Percentiles rank a stretch among this genome's conserved stretches.
phyloP scores from a whole-genome alignment of 2,329 filamentous ascomycete species.

The Xylariaceae sp. region DNA sequence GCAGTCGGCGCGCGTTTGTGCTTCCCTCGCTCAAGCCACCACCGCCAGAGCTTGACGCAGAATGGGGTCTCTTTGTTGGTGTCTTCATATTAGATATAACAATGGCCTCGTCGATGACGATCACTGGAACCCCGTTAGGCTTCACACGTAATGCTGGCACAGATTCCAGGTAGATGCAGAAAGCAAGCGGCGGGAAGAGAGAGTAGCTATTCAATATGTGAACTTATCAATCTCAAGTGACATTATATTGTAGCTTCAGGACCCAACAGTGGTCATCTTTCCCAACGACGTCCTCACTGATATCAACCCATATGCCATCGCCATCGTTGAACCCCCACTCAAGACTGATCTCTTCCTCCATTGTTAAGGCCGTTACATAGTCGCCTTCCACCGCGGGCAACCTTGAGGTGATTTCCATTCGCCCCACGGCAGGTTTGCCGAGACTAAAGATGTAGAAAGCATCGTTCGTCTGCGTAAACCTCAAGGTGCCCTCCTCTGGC shows the following conservation, averaged over 20 bases:
- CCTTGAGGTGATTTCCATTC: constrained; percentile 31
- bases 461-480: constrained; percentile 48
- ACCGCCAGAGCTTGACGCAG: too few relatives aligned
- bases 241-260: background rate
- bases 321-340: background rate
- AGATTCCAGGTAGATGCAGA: too few relatives aligned
- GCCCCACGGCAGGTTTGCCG: constrained; percentile 29
- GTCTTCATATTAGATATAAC: background rate
- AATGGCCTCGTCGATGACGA: constrained; percentile 3
- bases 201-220: too few relatives aligned
- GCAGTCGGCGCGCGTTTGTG: too few relatives aligned
- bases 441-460: constrained; percentile 50
- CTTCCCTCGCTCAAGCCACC: too few relatives aligned
- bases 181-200: too few relatives aligned
- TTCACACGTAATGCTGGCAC: too few relatives aligned
- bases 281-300: background rate
- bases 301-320: background rate
- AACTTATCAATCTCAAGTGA: background rate
- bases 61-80: background rate
- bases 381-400: constrained; percentile 31
- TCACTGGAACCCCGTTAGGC: constrained; percentile 4
- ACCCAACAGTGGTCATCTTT: background rate
- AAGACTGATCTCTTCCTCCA: background rate
- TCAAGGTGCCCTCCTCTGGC: constrained; percentile 29
- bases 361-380: background rate